A percentile compares a stretch with the other conserved stretches of the same genome.
Conservation (phyloP, 352 stramenopile genomes). For the Phytopythium oedochilum region DNA sequence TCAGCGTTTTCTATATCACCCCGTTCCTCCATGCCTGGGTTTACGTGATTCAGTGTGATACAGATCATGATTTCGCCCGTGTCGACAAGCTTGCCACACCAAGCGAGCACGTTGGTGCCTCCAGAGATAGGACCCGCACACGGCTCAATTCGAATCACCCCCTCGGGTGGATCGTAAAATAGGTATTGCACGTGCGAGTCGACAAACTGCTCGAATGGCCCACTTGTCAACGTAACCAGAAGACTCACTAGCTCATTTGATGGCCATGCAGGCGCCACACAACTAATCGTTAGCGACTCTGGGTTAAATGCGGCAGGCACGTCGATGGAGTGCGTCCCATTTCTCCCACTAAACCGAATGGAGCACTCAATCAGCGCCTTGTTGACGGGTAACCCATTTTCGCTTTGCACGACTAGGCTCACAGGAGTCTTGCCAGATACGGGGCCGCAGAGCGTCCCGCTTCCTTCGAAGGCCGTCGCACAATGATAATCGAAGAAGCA, state of each 20-base stretch:
- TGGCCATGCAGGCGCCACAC: slow-evolving; percentile 41
- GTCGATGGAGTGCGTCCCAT: slow-evolving; percentile 10
- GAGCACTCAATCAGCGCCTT: slow-evolving; percentile 28
- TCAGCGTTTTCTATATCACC: neutral
- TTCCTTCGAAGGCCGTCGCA: slow-evolving; percentile 30
- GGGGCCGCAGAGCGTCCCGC: slow-evolving; percentile 45
- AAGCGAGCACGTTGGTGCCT: slow-evolving; percentile 45
- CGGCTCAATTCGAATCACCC: slow-evolving; percentile 55
- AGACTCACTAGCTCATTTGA: slow-evolving; percentile 53
- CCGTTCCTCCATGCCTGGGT: neutral
- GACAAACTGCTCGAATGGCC: slow-evolving; percentile 26
- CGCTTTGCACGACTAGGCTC: slow-evolving; percentile 31
- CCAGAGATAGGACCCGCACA: slow-evolving; percentile 44
- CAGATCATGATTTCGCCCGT: slow-evolving; percentile 59
- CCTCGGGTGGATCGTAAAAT: slow-evolving; percentile 70
- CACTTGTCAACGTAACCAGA: slow-evolving; percentile 22
- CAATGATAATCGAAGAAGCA: slow-evolving; percentile 71
- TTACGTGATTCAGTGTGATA: slow-evolving; percentile 21
- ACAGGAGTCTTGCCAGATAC: slow-evolving; percentile 53
- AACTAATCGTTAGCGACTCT: slow-evolving; percentile 24
- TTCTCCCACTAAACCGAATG: slow-evolving; percentile 48
- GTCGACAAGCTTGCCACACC: slow-evolving; percentile 63
- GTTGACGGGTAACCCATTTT: slow-evolving; percentile 36
- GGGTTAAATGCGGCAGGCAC: slow-evolving; percentile 39
- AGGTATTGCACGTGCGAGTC: slow-evolving; percentile 51